Evolutionary conservation across 805 yeast genomes (phyloP).

Genomic region (Komagataella pseudopastoris): DNA sequence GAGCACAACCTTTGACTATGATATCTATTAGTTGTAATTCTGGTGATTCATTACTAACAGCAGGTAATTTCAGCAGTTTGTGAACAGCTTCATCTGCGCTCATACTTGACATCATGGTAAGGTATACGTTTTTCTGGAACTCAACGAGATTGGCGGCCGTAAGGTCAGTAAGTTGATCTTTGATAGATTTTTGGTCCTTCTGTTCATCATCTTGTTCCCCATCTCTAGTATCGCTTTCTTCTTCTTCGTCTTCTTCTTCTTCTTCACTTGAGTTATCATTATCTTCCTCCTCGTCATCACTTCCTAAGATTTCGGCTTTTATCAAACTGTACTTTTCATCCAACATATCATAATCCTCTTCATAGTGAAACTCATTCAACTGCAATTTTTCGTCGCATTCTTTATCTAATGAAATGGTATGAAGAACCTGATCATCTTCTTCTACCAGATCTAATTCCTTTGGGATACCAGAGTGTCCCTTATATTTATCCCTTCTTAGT

Average conservation of each 20-base stretch:
- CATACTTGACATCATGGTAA: conserved; percentile 81
- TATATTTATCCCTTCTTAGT: conserved; percentile 29
- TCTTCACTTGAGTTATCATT: conserved; percentile 8
- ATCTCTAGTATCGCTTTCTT: conserved; percentile 48
- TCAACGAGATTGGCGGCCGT: conserved; percentile 52
- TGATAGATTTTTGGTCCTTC: conserved; percentile 9
- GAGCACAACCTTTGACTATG: conserved; percentile 69
- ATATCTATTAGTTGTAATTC: conserved; percentile 52
- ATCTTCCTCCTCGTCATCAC: conserved; percentile 9
- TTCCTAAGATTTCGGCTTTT: conserved; percentile 31
- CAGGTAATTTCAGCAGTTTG: conserved; percentile 45
- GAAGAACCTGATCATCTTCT: conserved; percentile 46
- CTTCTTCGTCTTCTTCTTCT: conserved; percentile 14
- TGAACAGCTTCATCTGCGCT: conserved; percentile 90
- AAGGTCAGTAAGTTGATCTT: conserved; percentile 40
- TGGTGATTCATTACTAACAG: conserved; percentile 23
- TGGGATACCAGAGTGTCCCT: conserved; percentile 23
- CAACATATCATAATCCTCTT: conserved; percentile 31
- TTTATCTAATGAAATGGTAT: conserved; percentile 41
- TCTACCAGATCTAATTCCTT: conserved; percentile 47
- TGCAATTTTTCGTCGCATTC: conserved; percentile 28
- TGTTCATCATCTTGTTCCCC: conserved; percentile 55
- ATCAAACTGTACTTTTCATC: conserved; percentile 34
- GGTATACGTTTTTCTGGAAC: conserved; percentile 64
- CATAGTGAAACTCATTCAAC: conserved; percentile 35